A percentile compares a stretch with the other conserved stretches of the same genome.
phyloP scores from a whole-genome alignment of 305 asterid genomes.

The Nicotiana rustica region DNA sequence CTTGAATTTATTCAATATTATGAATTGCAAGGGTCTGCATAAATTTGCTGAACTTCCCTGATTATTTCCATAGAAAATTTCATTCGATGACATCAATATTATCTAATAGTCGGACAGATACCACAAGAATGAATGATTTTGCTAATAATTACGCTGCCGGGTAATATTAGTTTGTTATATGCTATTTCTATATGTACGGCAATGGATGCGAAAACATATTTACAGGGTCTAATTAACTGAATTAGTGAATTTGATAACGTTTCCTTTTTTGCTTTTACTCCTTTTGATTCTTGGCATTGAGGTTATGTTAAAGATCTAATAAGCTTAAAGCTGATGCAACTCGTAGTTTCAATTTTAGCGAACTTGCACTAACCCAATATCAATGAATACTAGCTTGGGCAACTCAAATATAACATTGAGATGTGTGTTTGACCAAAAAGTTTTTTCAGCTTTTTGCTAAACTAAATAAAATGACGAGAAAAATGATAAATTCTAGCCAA shows the following conservation, averaged over 20 bases:
- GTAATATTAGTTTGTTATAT: too few relatives aligned
- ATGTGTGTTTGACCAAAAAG: background rate
- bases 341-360: background rate
- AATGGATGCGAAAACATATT: background rate
- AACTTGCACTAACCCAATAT: background rate
- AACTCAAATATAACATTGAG: background rate
- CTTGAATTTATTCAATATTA: too few relatives aligned
- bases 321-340: too few relatives aligned
- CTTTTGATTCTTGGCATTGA: background rate
- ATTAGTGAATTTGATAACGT: background rate
- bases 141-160: too few relatives aligned
- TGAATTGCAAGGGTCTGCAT: background rate
- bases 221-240: background rate
- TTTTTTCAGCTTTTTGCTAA: background rate
- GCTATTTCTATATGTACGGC: too few relatives aligned
- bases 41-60: background rate
- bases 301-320: background rate
- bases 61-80: background rate
- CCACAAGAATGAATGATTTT: too few relatives aligned
- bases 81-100: background rate
- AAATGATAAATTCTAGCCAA: too few relatives aligned
- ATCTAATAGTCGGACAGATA: too few relatives aligned
- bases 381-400: background rate
- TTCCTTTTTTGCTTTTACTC: background rate
- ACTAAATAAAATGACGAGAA: too few relatives aligned